phyloP scores from a whole-genome alignment of 306 rosid species.

The Casuarina glauca region DNA sequence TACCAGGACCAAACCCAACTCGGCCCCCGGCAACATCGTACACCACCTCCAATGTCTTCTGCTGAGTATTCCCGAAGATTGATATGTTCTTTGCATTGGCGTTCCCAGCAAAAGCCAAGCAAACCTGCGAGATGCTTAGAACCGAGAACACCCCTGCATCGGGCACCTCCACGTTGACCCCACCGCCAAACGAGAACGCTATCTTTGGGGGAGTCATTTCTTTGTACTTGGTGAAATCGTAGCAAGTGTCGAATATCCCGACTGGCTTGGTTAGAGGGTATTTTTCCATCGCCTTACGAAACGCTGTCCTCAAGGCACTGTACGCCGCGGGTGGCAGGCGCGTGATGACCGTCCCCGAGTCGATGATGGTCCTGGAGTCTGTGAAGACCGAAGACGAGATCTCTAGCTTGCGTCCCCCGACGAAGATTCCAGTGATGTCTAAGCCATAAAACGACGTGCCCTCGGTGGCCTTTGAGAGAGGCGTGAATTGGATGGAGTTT shows the following conservation, averaged over 20 bases:
- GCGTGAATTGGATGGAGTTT: constrained; percentile 43
- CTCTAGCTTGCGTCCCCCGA: constrained; percentile 37
- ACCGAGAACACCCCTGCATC: constrained; percentile 17
- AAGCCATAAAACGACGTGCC: constrained; percentile 52
- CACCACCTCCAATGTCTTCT: neutral
- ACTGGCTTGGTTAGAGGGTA: constrained; percentile 30
- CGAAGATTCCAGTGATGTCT: constrained; percentile 38
- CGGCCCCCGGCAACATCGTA: neutral
- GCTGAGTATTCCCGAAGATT: neutral
- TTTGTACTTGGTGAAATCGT: constrained; percentile 37
- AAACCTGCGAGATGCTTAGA: constrained; percentile 34
- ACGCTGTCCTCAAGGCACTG: constrained; percentile 28
- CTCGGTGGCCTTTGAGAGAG: constrained; percentile 30
- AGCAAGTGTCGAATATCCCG: constrained; percentile 66
- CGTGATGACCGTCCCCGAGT: constrained; percentile 72
- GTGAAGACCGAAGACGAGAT: constrained; percentile 44
- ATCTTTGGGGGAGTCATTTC: constrained; percentile 36
- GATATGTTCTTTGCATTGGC: neutral
- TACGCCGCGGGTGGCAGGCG: constrained; percentile 65
- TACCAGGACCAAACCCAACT: neutral
- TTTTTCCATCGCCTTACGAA: constrained; percentile 40
- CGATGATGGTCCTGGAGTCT: constrained; percentile 50
- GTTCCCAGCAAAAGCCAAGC: constrained; percentile 33
- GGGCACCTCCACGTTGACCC: constrained; percentile 26
- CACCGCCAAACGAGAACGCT: constrained; percentile 36